Percentiles rank a stretch among this genome's conserved stretches.
phyloP scores from a whole-genome alignment of 441 rosid species.

The Isatis lusitanica region DNA sequence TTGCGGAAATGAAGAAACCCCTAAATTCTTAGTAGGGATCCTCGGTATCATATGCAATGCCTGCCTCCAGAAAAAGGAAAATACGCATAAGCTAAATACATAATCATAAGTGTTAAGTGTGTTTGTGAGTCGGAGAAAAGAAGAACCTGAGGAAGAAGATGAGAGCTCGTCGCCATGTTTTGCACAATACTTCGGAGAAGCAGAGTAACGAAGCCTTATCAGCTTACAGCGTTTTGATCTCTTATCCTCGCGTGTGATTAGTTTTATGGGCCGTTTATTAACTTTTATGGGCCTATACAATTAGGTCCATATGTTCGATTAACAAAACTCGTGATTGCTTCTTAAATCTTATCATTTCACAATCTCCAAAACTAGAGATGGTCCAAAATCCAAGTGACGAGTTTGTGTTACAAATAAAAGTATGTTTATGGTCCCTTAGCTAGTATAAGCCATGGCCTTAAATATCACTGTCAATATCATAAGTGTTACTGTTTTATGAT shows the following conservation, averaged over 20 bases:
- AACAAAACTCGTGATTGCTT: no score
- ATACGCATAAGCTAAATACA: not conserved
- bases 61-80: conserved; percentile 25
- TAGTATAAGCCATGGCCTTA: not conserved
- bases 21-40: conserved; percentile 42
- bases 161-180: conserved; percentile 50
- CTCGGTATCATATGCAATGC: conserved; percentile 52
- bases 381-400: not conserved
- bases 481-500: not conserved
- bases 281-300: not conserved
- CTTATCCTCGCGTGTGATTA: conserved; percentile 5
- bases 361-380: not conserved
- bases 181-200: not conserved
- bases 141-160: conserved; percentile 68
- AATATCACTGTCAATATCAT: not conserved
- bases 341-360: no score
- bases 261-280: not conserved
- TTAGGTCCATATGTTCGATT: no score
- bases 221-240: conserved; percentile 4
- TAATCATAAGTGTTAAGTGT: not conserved
- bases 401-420: not conserved
- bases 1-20: conserved; percentile 43
- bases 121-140: not conserved
- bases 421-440: not conserved
- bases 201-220: conserved; percentile 27